Evolutionary conservation across 176 grass and related monocot genomes (phyloP).

Genomic region (Secale cereale): DNA sequence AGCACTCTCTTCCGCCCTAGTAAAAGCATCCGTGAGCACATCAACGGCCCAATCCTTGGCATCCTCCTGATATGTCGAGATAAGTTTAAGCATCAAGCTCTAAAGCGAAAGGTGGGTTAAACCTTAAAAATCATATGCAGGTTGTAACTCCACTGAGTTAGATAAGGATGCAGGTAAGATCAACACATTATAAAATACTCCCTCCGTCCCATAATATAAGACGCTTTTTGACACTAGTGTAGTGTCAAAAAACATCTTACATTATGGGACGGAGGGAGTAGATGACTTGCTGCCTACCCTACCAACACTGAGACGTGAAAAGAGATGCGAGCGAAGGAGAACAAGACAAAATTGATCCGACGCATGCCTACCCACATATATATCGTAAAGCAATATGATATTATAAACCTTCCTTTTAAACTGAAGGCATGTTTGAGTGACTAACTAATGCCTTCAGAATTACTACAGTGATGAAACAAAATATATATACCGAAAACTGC

Average conservation of each 20-base stretch:
- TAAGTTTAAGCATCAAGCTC: constrained; percentile 3
- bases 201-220: too few species aligned
- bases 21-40: constrained; percentile 64
- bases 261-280: too few species aligned
- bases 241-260: too few species aligned
- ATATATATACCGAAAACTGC: not conserved
- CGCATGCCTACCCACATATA: not conserved
- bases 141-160: not conserved
- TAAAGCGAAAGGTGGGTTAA: not conserved
- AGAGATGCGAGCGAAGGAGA: not conserved
- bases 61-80: constrained; percentile 43
- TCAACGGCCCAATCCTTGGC: constrained; percentile 83
- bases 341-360: not conserved
- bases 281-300: not conserved
- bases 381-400: not conserved
- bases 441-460: not conserved
- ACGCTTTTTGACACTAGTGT: too few species aligned
- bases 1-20: constrained; percentile 70
- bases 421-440: not conserved
- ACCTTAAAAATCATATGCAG: not conserved
- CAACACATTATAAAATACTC: not conserved
- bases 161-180: not conserved
- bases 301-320: not conserved
- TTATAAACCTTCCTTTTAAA: not conserved
- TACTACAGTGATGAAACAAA: not conserved